Conservation (phyloP, 228 moss, liverwort and hornwort genomes). For the Sphagnum magellanicum region DNA sequence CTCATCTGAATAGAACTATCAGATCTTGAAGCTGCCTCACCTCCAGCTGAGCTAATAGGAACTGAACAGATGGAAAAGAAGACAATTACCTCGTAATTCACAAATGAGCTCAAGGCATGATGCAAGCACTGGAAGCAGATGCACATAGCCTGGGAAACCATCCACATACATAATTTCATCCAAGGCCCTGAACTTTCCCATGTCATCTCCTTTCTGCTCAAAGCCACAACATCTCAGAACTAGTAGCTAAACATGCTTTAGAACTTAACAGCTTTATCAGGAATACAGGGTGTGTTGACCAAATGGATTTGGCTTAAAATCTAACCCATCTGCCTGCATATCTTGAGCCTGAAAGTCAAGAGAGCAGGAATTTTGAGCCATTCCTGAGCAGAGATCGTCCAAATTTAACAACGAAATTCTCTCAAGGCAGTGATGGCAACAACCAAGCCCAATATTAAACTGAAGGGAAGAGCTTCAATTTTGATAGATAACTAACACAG, state of each 20-base stretch:
- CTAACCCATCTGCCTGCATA: neutral
- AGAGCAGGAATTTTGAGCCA: too few relatives aligned
- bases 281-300: too few relatives aligned
- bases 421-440: too few relatives aligned
- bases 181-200: constrained; percentile 69
- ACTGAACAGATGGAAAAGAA: too few relatives aligned
- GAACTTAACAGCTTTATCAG: too few relatives aligned
- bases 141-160: constrained; percentile 52
- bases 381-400: too few relatives aligned
- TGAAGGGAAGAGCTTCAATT: neutral
- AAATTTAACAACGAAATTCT: too few relatives aligned
- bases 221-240: constrained; percentile 3
- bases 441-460: neutral
- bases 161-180: constrained; percentile 63
- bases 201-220: constrained; percentile 63
- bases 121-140: constrained; percentile 41
- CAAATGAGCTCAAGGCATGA: constrained; percentile 43
- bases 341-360: too few relatives aligned
- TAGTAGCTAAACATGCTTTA: neutral
- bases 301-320: too few relatives aligned
- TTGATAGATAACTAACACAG: neutral
- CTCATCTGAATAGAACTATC: too few relatives aligned
- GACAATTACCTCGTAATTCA: constrained; percentile 54
- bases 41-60: too few relatives aligned
- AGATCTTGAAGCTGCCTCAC: too few relatives aligned